Percentiles rank a stretch among this genome's conserved stretches.
Conservation (phyloP, 2,329 filamentous ascomycete species). For the Dactylellina leptospora region DNA sequence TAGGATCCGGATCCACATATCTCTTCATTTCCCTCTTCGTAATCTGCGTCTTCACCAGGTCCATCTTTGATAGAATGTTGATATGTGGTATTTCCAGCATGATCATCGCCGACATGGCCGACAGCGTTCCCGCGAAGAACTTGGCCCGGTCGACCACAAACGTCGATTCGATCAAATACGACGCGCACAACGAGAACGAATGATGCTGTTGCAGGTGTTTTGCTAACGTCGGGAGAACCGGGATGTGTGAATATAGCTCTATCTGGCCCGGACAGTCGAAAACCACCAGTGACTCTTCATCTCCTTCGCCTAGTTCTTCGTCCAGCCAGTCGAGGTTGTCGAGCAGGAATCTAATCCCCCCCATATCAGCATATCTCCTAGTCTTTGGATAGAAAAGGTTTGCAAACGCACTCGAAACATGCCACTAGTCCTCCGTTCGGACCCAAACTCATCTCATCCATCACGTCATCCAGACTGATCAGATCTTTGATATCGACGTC, state of each 20-base stretch:
- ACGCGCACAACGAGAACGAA: slow-evolving; percentile 73
- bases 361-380: not conserved
- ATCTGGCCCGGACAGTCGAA: slow-evolving; percentile 99
- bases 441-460: slow-evolving; percentile 90
- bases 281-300: slow-evolving; percentile 95
- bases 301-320: slow-evolving; percentile 81
- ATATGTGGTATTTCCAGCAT: slow-evolving; percentile 97
- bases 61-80: slow-evolving; percentile 98
- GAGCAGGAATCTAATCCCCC: slow-evolving; percentile 72
- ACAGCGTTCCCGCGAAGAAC: slow-evolving; percentile 94
- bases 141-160: slow-evolving; percentile 96
- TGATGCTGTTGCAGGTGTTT: slow-evolving; percentile 83
- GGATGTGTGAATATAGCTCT: slow-evolving; percentile 96
- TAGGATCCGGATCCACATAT: slow-evolving; percentile 86
- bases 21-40: slow-evolving; percentile 86
- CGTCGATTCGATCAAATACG: slow-evolving; percentile 93
- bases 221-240: slow-evolving; percentile 84
- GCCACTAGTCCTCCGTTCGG: slow-evolving; percentile 94
- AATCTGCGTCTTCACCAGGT: slow-evolving; percentile 88
- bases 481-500: slow-evolving; percentile 96
- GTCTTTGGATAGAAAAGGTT: not conserved
- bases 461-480: slow-evolving; percentile 91
- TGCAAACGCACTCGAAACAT: slow-evolving; percentile 75
- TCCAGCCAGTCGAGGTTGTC: slow-evolving; percentile 93
- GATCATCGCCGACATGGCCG: slow-evolving; percentile 98